Evolutionary conservation across 177 flowering plant species (phyloP), one percentile per base, ranked within the genome.

Genomic region (Vitis hybrid): DNA sequence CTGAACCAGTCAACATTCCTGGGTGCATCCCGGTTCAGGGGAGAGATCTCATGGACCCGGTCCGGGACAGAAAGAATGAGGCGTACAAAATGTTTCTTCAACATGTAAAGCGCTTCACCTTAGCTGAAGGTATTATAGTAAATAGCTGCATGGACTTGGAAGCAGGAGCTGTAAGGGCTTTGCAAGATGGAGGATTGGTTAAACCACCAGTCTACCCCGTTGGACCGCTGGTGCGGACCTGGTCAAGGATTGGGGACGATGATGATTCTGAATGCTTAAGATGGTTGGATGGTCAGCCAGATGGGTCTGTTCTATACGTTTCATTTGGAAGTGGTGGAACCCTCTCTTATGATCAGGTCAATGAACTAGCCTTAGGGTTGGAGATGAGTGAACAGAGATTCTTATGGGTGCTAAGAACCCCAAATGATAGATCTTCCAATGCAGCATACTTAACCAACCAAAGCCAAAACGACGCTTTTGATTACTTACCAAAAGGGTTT

Each of bases 321-420:
- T 85, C 82, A 0, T 86, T 88, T 64, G 92, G 92, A 11, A 88
- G 90, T 62, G 87, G 90, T n/a, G 92, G 92, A 69, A 83, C 88
- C 15, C 83, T 88, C 6, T 71, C 83, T 0, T n/a, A 11, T 21
- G 73, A 74, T 1, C 88, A 86, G 66, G 32, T 85, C 1, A 72
- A 4, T 48, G 92, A 86, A 63, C 54, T 88, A 56, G 92, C 90
- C 2, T 8, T 70, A 12, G 92, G 92, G 7, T 58, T 88, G 62
- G 88, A 88, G 60, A 65, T 76, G 86, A 86, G 88, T 67, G 86
- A 65, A 52, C 80, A 82, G 50, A 80, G 81, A 56, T 88, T 88
- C 58, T 51, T 88, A n/a, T 86, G 86, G 87, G 87, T 83, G 2
- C 83, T 70, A 3, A 69, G 77, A 56, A 77, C 76, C 13, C 87